Evolutionary conservation across 305 asterid genomes (phyloP).

Genomic region (Solanum hybrid): DNA sequence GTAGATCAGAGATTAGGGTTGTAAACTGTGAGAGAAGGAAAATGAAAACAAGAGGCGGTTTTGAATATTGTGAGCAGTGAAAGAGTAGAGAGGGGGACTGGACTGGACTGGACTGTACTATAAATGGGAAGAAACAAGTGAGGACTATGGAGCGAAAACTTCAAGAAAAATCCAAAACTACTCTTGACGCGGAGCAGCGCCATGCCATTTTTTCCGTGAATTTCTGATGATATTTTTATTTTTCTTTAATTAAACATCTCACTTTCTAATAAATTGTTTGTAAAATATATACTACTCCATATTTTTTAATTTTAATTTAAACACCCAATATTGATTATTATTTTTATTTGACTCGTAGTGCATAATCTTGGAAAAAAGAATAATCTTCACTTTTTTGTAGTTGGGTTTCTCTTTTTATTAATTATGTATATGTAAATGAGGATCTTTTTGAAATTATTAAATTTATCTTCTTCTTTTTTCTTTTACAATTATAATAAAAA

Average conservation of each 20-base stretch:
- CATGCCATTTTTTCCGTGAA: not conserved
- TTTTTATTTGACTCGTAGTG: not conserved
- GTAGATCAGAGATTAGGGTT: not conserved
- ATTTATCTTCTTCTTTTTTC: not conserved
- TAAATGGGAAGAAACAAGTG: not conserved
- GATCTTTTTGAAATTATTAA: not conserved
- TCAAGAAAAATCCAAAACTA: conserved; percentile 2
- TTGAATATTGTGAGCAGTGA: not conserved
- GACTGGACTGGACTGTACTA: not conserved
- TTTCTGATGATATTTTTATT: not conserved
- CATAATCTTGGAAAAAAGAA: too few species aligned
- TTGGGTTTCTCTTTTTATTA: too few species aligned
- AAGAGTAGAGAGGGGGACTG: not conserved
- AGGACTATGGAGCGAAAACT: not conserved
- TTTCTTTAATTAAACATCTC: not conserved
- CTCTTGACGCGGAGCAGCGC: conserved; percentile 13
- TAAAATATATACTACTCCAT: too few species aligned
- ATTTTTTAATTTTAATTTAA: too few species aligned
- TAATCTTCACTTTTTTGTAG: not conserved
- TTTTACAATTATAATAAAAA: too few species aligned
- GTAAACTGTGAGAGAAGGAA: not conserved
- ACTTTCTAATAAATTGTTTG: not conserved
- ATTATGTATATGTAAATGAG: not conserved
- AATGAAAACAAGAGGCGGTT: not conserved
- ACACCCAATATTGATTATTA: not conserved